phyloP scores from a whole-genome alignment of 345 rosid genomes.

The Raphanus raphanistrum region DNA sequence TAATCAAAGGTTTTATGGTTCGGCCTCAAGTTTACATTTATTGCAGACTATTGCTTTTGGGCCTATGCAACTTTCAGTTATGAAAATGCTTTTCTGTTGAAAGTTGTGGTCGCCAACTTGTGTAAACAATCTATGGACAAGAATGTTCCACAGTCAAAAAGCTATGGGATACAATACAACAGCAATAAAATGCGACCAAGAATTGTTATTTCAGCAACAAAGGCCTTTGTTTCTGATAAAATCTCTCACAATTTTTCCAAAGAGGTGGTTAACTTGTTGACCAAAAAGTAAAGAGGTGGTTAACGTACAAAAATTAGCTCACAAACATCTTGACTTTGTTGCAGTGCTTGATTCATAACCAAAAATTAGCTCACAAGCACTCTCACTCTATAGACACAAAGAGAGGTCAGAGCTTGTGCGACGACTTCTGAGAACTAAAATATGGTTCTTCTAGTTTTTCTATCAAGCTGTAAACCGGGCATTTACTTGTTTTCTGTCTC shows the following conservation, averaged over 20 bases:
- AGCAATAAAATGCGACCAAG: conserved; percentile 15
- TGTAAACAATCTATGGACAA: conserved; percentile 18
- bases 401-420: neutral
- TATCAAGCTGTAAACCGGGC: conserved; percentile 36
- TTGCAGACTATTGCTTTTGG: neutral
- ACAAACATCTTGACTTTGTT: conserved; percentile 35
- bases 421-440: neutral
- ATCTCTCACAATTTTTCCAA: neutral
- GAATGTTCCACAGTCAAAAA: conserved; percentile 7
- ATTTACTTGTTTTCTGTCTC: conserved; percentile 25
- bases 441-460: conserved; percentile 30
- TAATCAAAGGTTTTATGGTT: conserved; percentile 20
- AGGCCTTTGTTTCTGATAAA: conserved; percentile 3
- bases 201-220: conserved; percentile 4
- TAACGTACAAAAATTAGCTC: conserved; percentile 36
- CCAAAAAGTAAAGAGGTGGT: neutral
- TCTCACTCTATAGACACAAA: neutral
- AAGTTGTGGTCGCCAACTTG: neutral
- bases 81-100: neutral
- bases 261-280: neutral
- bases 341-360: conserved; percentile 48
- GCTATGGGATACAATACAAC: conserved; percentile 11
- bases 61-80: neutral
- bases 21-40: conserved; percentile 12
- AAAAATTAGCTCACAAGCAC: conserved; percentile 12